phyloP scores from a whole-genome alignment of 106 monocot genomes.

The Dactylorhiza incarnata region DNA sequence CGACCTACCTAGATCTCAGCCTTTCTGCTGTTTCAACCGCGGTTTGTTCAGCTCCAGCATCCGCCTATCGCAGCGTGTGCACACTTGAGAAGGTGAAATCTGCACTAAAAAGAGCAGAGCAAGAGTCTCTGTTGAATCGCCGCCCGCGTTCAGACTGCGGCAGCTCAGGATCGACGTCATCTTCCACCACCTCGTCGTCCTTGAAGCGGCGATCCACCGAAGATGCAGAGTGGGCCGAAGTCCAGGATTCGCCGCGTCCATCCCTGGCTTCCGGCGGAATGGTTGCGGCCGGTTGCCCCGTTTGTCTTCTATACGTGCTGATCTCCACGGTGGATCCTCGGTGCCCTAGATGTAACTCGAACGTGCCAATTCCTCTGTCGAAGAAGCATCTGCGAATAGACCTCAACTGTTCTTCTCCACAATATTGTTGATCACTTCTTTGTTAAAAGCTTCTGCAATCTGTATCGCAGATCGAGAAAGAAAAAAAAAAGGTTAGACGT shows the following conservation, averaged over 20 bases:
- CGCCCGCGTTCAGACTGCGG: slow-evolving; percentile 7
- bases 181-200: slow-evolving; percentile 18
- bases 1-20: slow-evolving; percentile 20
- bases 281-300: slow-evolving; percentile 48
- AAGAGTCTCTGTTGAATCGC: slow-evolving; percentile 7
- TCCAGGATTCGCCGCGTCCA: not conserved
- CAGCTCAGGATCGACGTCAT: slow-evolving; percentile 19
- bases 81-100: slow-evolving; percentile 61
- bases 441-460: not conserved
- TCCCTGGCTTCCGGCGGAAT: slow-evolving; percentile 7
- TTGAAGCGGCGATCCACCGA: slow-evolving; percentile 7
- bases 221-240: slow-evolving; percentile 2
- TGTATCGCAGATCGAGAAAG: not conserved
- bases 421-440: not conserved
- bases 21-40: slow-evolving; percentile 3
- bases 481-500: not conserved
- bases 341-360: slow-evolving; percentile 47
- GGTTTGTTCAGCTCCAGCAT: not conserved
- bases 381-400: slow-evolving; percentile 44
- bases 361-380: slow-evolving; percentile 15
- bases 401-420: slow-evolving; percentile 26
- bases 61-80: slow-evolving; percentile 46
- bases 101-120: slow-evolving; percentile 52
- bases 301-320: slow-evolving; percentile 72
- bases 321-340: slow-evolving; percentile 39